phyloP scores from a whole-genome alignment of 192 early-diverging fungal genomes.

The Haplosporangium gracile region DNA sequence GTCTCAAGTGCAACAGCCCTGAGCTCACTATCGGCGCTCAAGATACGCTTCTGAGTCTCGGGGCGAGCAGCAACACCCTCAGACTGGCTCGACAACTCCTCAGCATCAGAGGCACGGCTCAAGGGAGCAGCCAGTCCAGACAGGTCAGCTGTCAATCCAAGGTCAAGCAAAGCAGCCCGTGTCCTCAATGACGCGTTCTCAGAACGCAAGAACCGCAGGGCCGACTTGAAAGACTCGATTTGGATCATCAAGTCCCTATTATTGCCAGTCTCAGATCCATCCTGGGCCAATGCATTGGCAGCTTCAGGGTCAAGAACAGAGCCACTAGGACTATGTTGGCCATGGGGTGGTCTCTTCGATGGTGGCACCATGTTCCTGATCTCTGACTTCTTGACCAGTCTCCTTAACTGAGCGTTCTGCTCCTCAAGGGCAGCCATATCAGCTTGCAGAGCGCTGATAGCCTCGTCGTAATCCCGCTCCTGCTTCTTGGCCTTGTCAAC shows the following conservation, averaged over 20 bases:
- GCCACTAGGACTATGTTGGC: neutral
- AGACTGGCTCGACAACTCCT: neutral
- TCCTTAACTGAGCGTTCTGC: slow-evolving; percentile 72
- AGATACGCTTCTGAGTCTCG: slow-evolving; percentile 19
- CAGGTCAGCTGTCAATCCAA: slow-evolving; percentile 46
- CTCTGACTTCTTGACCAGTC: slow-evolving; percentile 52
- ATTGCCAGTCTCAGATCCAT: slow-evolving; percentile 28
- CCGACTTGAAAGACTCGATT: slow-evolving; percentile 80
- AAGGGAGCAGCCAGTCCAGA: slow-evolving; percentile 49
- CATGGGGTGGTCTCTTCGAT: slow-evolving; percentile 11
- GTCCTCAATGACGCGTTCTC: slow-evolving; percentile 89
- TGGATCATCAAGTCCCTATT: slow-evolving; percentile 52
- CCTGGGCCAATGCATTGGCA: slow-evolving; percentile 1
- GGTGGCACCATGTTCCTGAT: slow-evolving; percentile 22
- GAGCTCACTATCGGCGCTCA: slow-evolving; percentile 32
- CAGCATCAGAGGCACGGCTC: slow-evolving; percentile 7
- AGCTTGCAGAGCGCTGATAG: slow-evolving; percentile 73
- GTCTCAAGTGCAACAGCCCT: slow-evolving; percentile 63
- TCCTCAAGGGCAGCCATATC: slow-evolving; percentile 78
- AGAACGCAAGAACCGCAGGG: slow-evolving; percentile 79
- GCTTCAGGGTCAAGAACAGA: slow-evolving; percentile 46
- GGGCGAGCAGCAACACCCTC: neutral
- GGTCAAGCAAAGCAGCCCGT: slow-evolving; percentile 59
- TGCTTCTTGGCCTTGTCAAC: slow-evolving; percentile 70
- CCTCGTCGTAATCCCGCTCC: slow-evolving; percentile 79